These are phyloP conservation scores for Wickerhamiella sorbophila DNA, from an alignment of 805 yeast genomes.

Conservation along the genomic window DNA sequence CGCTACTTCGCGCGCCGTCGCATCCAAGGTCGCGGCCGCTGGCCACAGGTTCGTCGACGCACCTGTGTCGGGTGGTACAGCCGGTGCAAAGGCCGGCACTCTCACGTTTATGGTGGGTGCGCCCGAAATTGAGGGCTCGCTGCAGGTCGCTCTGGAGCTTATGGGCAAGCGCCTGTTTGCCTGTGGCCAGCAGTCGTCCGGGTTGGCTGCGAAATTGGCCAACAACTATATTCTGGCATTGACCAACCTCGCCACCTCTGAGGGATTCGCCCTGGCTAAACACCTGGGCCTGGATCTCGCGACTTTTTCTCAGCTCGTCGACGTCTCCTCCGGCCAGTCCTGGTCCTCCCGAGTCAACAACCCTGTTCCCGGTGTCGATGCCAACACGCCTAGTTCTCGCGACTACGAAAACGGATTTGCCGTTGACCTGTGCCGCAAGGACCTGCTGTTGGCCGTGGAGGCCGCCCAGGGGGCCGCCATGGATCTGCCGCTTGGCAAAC, in stretches of 20 bases:
- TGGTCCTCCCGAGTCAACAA: conserved; percentile 44
- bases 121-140: conserved; percentile 17
- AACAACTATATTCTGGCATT: conserved; percentile 41
- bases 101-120: conserved; percentile 40
- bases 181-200: conserved; percentile 39
- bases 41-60: conserved; percentile 32
- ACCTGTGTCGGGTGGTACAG: conserved; percentile 43
- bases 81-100: conserved; percentile 39
- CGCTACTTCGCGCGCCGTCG: conserved; percentile 31
- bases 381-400: conserved; percentile 34
- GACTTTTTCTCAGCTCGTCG: conserved; percentile 34
- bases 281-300: conserved; percentile 35
- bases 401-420: conserved; percentile 36
- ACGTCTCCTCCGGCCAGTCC: conserved; percentile 38
- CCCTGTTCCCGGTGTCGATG: conserved; percentile 37
- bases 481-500: conserved; percentile 16
- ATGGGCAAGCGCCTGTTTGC: conserved; percentile 39
- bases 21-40: conserved; percentile 23
- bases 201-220: conserved; percentile 41
- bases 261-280: conserved; percentile 39
- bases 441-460: conserved; percentile 26
- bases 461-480: conserved; percentile 18
- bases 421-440: conserved; percentile 25
- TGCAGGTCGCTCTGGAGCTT: conserved; percentile 20
- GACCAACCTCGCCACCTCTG: conserved; percentile 40